A percentile compares a stretch with the other conserved stretches of the same genome.
These are phyloP conservation scores for Hymenoscyphus infarciens DNA, from an alignment of 2,329 filamentous ascomycete genomes.

Conservation along the genomic window DNA sequence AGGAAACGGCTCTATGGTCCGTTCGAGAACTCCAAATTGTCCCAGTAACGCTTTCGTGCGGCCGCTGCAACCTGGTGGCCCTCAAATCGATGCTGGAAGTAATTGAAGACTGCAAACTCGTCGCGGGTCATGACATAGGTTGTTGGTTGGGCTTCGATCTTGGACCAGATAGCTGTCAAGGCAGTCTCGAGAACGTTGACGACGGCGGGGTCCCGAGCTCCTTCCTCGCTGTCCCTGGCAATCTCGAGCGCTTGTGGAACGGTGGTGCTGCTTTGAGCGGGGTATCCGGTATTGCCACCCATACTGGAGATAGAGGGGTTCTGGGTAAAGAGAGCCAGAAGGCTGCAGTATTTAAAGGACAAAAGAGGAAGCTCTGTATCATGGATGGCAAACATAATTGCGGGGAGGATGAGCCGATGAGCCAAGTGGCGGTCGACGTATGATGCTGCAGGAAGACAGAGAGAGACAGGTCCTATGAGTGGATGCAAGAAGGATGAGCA, in stretches of 20 bases:
- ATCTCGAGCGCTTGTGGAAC: conserved; percentile 70
- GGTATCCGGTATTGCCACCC: conserved; percentile 21
- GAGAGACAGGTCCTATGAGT: neutral
- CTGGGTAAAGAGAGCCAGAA: conserved; percentile 17
- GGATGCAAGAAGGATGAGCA: neutral
- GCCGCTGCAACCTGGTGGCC: conserved; percentile 47
- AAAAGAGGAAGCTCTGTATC: conserved; percentile 27
- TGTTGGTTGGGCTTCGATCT: conserved; percentile 60
- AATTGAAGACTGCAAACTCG: conserved; percentile 87
- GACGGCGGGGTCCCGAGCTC: conserved; percentile 58
- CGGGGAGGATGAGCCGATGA: conserved; percentile 9
- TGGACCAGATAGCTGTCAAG: conserved; percentile 62
- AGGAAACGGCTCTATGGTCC: conserved; percentile 7
- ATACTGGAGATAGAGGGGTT: conserved; percentile 20
- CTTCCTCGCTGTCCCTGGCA: conserved; percentile 69
- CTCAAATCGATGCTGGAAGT: conserved; percentile 65
- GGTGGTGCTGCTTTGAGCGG: conserved; percentile 14
- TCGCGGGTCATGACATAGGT: conserved; percentile 71
- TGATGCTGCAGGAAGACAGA: neutral
- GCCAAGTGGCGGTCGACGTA: neutral
- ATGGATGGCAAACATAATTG: conserved; percentile 23
- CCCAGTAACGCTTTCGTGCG: conserved; percentile 53
- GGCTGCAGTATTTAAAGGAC: conserved; percentile 16
- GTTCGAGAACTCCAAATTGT: conserved; percentile 35
- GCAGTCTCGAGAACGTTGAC: conserved; percentile 62